Evolutionary conservation across 192 early-diverging fungal genomes (phyloP).

Genomic region (Polychytrium aggregatum): DNA sequence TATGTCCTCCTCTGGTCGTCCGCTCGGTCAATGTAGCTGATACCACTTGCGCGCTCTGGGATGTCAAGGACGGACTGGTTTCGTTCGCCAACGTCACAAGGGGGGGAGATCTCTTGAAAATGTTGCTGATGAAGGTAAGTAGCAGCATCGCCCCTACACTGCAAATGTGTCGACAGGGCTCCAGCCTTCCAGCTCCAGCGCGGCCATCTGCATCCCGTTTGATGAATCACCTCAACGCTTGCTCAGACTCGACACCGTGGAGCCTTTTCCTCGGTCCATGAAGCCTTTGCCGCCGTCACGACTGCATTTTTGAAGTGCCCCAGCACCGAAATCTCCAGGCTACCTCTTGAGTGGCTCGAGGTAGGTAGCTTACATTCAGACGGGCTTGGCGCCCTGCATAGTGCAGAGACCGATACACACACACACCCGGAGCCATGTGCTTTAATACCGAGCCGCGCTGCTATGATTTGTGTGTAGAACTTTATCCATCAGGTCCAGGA

Average conservation of each 20-base stretch:
- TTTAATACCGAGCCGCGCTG: neutral
- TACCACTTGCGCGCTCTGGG: no score
- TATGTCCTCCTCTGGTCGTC: no score
- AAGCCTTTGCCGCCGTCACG: slow-evolving; percentile 63
- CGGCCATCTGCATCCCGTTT: neutral
- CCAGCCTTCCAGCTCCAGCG: no score
- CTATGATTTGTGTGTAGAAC: slow-evolving; percentile 19
- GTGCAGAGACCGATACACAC: no score
- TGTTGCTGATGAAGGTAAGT: slow-evolving; percentile 39
- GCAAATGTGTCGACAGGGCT: no score
- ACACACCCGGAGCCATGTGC: no score
- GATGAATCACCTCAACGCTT: neutral
- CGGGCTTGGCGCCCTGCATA: no score
- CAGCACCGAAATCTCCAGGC: slow-evolving; percentile 29
- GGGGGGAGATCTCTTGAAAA: slow-evolving; percentile 35
- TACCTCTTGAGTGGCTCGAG: slow-evolving; percentile 66
- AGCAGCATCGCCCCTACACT: no score
- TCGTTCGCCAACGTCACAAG: no score
- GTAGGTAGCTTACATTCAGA: no score
- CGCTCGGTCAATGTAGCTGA: no score
- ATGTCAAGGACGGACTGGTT: no score
- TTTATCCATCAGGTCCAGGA: slow-evolving; percentile 61
- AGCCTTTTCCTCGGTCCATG: slow-evolving; percentile 81
- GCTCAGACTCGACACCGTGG: slow-evolving; percentile 74
- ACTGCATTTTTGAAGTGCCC: slow-evolving; percentile 50